Conservation (phyloP, 2,329 filamentous ascomycete genomes). For the Diaporthe aspalathi region DNA sequence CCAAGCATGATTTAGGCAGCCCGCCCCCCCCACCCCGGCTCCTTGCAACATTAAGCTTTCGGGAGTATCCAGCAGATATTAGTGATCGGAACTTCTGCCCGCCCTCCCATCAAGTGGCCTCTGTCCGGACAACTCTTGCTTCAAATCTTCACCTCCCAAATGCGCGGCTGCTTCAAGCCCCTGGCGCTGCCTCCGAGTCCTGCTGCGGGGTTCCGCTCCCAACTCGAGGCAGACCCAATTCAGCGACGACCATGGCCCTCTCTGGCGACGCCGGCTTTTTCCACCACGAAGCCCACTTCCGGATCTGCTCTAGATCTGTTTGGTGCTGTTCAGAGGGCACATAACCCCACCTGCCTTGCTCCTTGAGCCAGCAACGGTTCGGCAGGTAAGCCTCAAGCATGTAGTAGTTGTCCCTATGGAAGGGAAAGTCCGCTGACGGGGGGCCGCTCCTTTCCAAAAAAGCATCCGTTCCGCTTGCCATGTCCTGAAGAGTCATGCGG, state of each 20-base stretch:
- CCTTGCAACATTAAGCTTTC: neutral
- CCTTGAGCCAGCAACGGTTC: constrained; percentile 63
- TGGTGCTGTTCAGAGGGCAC: constrained; percentile 53
- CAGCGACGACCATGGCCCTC: neutral
- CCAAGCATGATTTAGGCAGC: neutral
- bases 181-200: neutral
- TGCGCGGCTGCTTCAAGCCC: neutral
- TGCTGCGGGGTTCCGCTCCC: neutral
- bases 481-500: constrained; percentile 53
- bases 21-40: too few relatives aligned
- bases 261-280: neutral
- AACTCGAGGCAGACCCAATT: neutral
- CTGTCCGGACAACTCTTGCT: neutral
- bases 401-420: constrained; percentile 68
- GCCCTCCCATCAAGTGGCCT: neutral
- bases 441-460: constrained; percentile 65
- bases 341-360: constrained; percentile 62
- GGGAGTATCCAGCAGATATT: neutral
- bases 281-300: constrained; percentile 41
- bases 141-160: neutral
- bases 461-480: constrained; percentile 56
- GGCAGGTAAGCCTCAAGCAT: constrained; percentile 68
- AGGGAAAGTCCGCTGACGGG: constrained; percentile 63
- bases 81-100: too few relatives aligned
- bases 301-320: constrained; percentile 50